A percentile compares a stretch with the other conserved stretches of the same genome.
These are phyloP conservation scores for Sapria himalayana DNA, from an alignment of 345 rosid genomes.

Conservation along the genomic window DNA sequence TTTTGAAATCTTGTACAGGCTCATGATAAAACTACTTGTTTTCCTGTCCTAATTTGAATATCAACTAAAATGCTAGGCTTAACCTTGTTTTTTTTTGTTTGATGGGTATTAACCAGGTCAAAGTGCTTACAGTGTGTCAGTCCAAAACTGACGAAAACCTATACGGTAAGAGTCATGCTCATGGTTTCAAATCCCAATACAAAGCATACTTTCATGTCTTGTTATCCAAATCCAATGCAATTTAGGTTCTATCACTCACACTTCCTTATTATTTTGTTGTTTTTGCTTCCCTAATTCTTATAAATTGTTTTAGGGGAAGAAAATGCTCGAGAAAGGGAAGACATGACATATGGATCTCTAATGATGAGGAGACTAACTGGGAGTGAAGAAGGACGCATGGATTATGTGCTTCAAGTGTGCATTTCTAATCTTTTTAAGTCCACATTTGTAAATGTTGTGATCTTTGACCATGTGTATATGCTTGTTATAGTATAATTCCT, in stretches of 20 bases:
- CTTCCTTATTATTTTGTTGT: neutral
- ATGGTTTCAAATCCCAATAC: no score
- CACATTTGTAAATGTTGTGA: neutral
- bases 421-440: slow-evolving; percentile 1
- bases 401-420: slow-evolving; percentile 81
- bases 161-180: slow-evolving; percentile 53
- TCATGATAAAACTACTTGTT: no score
- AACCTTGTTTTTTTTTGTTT: no score
- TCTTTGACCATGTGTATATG: no score
- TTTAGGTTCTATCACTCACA: no score
- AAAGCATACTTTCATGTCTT: no score
- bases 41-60: no score
- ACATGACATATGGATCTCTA: slow-evolving; percentile 49
- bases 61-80: no score
- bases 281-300: neutral
- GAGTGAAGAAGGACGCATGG: slow-evolving; percentile 62
- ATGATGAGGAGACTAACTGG: slow-evolving; percentile 79
- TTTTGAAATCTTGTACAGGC: no score
- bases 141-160: slow-evolving; percentile 26
- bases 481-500: no score
- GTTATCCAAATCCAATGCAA: no score
- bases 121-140: slow-evolving; percentile 67
- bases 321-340: slow-evolving; percentile 24
- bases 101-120: slow-evolving; percentile 40
- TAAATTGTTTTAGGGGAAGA: slow-evolving; percentile 24